Conservation (phyloP, 2,329 filamentous ascomycete species). For the Pseudogymnoascus sp. region DNA sequence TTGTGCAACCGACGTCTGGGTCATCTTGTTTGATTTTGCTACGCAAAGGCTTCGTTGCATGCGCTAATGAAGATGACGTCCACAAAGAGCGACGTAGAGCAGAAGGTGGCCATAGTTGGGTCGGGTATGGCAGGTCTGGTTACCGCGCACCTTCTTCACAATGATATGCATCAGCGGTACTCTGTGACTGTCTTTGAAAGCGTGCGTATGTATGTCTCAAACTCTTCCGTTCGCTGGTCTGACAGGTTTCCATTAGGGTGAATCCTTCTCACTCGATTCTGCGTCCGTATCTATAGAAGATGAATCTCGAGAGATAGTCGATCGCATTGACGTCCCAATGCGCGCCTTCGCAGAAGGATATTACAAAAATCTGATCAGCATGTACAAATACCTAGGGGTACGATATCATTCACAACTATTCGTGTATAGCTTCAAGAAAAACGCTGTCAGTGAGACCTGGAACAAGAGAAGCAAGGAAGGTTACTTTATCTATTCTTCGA, state of each 20-base stretch:
- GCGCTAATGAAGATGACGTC: not conserved
- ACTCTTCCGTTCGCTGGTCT: not conserved
- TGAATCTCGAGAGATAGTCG: constrained; percentile 17
- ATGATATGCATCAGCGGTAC: constrained; percentile 34
- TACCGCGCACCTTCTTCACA: constrained; percentile 37
- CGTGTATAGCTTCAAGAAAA: constrained; percentile 42
- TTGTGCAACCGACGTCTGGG: not conserved
- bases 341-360: constrained; percentile 44
- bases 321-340: constrained; percentile 44
- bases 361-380: constrained; percentile 46
- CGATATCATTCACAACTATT: constrained; percentile 44
- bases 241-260: constrained; percentile 28
- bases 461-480: constrained; percentile 19
- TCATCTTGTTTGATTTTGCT: not conserved
- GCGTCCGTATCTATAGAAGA: constrained; percentile 34
- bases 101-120: constrained; percentile 38
- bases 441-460: constrained; percentile 13
- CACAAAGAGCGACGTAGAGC: constrained; percentile 10
- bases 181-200: constrained; percentile 39
- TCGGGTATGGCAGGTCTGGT: constrained; percentile 43
- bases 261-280: constrained; percentile 37
- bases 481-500: constrained; percentile 49
- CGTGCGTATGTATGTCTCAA: constrained; percentile 25
- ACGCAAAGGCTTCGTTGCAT: not conserved
- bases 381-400: constrained; percentile 49